Percentiles rank a stretch among this genome's conserved stretches.
Evolutionary conservation across 1,284 basidiomycete genomes (phyloP).

Genomic region (Ceratobasidium sp.): DNA sequence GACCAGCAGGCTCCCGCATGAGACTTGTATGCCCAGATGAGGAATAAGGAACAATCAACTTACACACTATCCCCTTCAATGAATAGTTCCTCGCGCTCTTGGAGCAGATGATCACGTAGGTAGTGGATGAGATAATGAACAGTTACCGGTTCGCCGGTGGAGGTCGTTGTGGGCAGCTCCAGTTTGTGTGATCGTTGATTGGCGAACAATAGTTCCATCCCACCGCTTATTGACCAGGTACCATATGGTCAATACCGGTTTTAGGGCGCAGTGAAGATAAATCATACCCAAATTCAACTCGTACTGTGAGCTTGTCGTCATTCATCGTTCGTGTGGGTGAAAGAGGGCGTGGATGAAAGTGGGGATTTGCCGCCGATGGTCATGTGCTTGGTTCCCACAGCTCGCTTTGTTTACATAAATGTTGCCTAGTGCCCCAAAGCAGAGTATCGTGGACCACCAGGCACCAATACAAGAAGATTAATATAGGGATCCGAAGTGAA

Average conservation of each 20-base stretch:
- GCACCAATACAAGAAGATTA: too few relatives aligned
- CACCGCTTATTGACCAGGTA: constrained; percentile 58
- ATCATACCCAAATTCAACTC: constrained; percentile 52
- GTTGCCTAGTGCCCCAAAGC: not conserved
- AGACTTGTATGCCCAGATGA: not conserved
- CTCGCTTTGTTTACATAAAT: not conserved
- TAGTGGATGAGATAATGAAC: constrained; percentile 80
- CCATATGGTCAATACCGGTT: not conserved
- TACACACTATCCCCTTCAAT: constrained; percentile 88
- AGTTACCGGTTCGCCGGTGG: constrained; percentile 61
- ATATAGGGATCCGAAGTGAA: too few relatives aligned
- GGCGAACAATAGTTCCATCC: constrained; percentile 81
- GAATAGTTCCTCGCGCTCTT: constrained; percentile 89
- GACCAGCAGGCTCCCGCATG: not conserved
- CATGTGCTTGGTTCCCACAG: not conserved
- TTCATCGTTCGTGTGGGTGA: not conserved
- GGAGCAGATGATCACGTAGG: constrained; percentile 80
- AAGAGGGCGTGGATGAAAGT: not conserved
- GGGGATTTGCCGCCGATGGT: not conserved
- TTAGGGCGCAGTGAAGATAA: not conserved
- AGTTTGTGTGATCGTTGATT: constrained; percentile 70
- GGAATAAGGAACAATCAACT: constrained; percentile 50
- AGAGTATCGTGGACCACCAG: not conserved
- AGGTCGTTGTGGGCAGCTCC: constrained; percentile 58
- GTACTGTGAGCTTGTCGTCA: constrained; percentile 40